A percentile compares a stretch with the other conserved stretches of the same genome.
Conservation (phyloP, 2,329 filamentous ascomycete genomes). For the Talaromyces sp. region DNA sequence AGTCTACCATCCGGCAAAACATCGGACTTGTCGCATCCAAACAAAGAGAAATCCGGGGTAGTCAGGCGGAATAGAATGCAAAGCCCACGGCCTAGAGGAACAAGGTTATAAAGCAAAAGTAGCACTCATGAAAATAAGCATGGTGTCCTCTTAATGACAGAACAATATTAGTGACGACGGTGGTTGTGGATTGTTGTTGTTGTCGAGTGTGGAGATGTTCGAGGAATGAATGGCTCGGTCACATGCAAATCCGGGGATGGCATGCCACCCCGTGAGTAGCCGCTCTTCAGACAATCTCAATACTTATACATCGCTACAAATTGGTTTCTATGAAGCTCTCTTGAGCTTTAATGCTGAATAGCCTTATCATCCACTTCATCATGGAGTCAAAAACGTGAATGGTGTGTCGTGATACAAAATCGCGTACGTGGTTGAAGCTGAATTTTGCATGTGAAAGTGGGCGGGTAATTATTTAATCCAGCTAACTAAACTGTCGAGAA, state of each 20-base stretch:
- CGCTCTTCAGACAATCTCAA: background rate
- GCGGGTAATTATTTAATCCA: background rate
- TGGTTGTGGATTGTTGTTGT: background rate
- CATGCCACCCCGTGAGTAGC: background rate
- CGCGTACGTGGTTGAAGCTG: background rate
- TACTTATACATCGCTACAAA: too few species aligned
- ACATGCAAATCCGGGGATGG: slow-evolving; percentile 8
- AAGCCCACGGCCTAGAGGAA: background rate
- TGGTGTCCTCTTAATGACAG: background rate
- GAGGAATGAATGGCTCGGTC: background rate
- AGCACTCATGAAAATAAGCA: background rate
- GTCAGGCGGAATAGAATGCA: background rate
- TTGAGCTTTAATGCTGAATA: too few species aligned
- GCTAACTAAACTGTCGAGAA: background rate
- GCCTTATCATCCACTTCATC: too few species aligned
- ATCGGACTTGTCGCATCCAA: background rate
- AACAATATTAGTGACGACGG: background rate
- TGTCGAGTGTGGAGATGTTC: background rate
- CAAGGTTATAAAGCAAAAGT: background rate
- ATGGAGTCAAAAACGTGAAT: background rate
- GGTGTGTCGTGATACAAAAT: background rate
- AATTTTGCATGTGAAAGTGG: slow-evolving; percentile 7
- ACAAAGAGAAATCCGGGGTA: background rate
- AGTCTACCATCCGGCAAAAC: background rate
- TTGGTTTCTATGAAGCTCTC: too few species aligned